Base-by-base conservation (phyloP, 495 filamentous ascomycete genomes). In the Neurospora sp. region DNA sequence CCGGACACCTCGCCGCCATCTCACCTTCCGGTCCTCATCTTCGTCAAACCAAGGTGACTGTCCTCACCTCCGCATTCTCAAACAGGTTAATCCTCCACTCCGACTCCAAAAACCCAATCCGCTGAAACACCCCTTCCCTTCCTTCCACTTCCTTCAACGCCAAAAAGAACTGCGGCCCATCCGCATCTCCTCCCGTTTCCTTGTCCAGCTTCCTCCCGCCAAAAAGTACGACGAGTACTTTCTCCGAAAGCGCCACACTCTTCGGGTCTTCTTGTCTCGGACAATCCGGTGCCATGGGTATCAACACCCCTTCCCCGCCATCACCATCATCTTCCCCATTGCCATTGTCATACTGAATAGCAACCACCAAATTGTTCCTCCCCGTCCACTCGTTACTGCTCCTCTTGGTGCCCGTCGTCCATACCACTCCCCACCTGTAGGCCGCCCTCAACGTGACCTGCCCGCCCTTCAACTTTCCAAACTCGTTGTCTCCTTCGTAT, bases 91-190 rank as follows among this genome's bases (percentile, higher is more conserved):
- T 14, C 8, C 40, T 38, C 20, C 39, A 73, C 1, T 70, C 75
- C 37, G 75, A 74, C 73, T 76, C 72, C 11, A 44, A 74, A 11
- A 76, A 76, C 8, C 75, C 75, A 16, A 75, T 41, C 5, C 75
- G 48, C 8, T 35, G 18, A 39, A 70, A 72, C 0, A 73, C 5
- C 0, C 69, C 75, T 0, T 74, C 71, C 16, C 40, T 11, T n/a
- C 70, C 75, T 1, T 46, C 41, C 10, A 75, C 73, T 16, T 74
- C 70, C 10, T 40, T 27, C 7, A 76, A 74, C 5, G 66, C 75
- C 46, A 76, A 39, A 14, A 72, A 42, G 44, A 42, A 76, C 39
- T 76, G 73, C 8, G 75, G 70, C 14, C 46, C 41, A n/a, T 27
- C 37, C 11, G 14, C 71, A 16, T 62, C 54, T 5, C 12, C 54